Conservation (phyloP, 2,329 filamentous ascomycete genomes). For the Magnaporthiopsis rhizophila region DNA sequence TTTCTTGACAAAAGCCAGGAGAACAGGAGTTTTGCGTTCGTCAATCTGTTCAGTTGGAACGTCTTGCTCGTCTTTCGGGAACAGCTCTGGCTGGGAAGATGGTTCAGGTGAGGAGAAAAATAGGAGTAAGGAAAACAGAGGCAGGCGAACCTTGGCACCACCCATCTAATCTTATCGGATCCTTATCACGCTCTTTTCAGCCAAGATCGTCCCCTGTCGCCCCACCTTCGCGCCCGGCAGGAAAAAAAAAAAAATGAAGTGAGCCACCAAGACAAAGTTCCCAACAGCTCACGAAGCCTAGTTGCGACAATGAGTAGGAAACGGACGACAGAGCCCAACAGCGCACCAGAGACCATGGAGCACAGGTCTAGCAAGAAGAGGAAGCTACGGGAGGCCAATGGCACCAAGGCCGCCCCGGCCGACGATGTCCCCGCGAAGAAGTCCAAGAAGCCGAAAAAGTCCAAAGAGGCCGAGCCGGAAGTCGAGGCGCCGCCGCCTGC, state of each 20-base stretch:
- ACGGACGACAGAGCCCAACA: background rate
- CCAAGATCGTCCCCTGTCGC: no score
- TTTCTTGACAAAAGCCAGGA: no score
- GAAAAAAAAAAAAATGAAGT: background rate
- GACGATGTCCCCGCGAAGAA: conserved; percentile 3
- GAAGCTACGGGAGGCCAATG: conserved; percentile 24
- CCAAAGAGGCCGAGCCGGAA: conserved; percentile 9
- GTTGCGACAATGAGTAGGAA: background rate
- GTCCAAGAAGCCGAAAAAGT: conserved; percentile 13
- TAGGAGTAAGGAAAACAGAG: no score
- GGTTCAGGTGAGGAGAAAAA: no score
- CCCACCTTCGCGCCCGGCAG: no score
- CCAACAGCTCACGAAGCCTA: background rate
- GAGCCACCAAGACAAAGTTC: conserved; percentile 1
- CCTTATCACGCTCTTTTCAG: no score
- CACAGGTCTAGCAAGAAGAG: conserved; percentile 26
- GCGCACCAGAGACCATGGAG: conserved; percentile 10
- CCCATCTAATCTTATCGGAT: no score
- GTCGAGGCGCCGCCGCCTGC: background rate
- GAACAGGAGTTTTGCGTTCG: no score
- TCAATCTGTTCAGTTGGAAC: no score
- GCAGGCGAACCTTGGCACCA: no score
- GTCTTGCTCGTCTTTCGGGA: no score
- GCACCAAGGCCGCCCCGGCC: conserved; percentile 13
- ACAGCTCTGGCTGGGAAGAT: no score